Percentiles rank a stretch among this genome's conserved stretches.
phyloP scores from a whole-genome alignment of 2,329 filamentous ascomycete genomes.

The Dactylonectria macrodidyma region DNA sequence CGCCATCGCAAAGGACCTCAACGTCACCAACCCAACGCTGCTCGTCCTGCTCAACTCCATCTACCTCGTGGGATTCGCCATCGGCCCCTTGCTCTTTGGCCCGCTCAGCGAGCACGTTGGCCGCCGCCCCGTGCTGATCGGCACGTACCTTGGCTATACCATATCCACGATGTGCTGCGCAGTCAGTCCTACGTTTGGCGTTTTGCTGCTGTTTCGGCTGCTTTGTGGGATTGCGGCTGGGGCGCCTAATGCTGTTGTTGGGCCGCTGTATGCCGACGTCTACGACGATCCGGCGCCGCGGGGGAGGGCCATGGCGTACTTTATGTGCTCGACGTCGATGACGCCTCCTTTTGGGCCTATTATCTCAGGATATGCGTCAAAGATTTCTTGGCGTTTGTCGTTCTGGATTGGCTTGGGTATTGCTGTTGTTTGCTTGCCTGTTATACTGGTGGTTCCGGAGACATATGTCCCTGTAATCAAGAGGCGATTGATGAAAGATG shows the following conservation, averaged over 20 bases:
- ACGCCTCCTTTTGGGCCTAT: slow-evolving; percentile 59
- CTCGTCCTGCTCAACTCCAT: slow-evolving; percentile 19
- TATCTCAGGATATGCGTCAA: slow-evolving; percentile 59
- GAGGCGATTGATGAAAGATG: slow-evolving; percentile 11
- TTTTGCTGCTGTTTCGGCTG: slow-evolving; percentile 61
- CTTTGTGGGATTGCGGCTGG: slow-evolving; percentile 57
- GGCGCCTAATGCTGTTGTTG: slow-evolving; percentile 59
- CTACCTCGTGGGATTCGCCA: slow-evolving; percentile 35
- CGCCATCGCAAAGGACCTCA: background rate
- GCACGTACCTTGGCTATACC: slow-evolving; percentile 61
- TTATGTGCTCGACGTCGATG: slow-evolving; percentile 55
- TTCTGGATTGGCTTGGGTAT: slow-evolving; percentile 54
- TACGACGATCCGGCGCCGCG: slow-evolving; percentile 53
- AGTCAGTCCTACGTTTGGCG: slow-evolving; percentile 57
- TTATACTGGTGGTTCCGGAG: slow-evolving; percentile 51
- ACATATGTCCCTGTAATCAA: slow-evolving; percentile 35
- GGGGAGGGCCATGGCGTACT: slow-evolving; percentile 54
- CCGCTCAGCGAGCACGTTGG: slow-evolving; percentile 60
- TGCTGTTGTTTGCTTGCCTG: slow-evolving; percentile 49
- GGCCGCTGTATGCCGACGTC: slow-evolving; percentile 62
- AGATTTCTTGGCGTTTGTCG: slow-evolving; percentile 60
- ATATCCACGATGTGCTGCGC: slow-evolving; percentile 59
- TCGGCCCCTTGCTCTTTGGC: slow-evolving; percentile 58
- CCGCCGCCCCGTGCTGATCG: slow-evolving; percentile 59
- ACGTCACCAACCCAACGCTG: background rate